Evolutionary conservation across 108 stramenopile species (phyloP).

Genomic region (Cylindrotheca fusiformis): DNA sequence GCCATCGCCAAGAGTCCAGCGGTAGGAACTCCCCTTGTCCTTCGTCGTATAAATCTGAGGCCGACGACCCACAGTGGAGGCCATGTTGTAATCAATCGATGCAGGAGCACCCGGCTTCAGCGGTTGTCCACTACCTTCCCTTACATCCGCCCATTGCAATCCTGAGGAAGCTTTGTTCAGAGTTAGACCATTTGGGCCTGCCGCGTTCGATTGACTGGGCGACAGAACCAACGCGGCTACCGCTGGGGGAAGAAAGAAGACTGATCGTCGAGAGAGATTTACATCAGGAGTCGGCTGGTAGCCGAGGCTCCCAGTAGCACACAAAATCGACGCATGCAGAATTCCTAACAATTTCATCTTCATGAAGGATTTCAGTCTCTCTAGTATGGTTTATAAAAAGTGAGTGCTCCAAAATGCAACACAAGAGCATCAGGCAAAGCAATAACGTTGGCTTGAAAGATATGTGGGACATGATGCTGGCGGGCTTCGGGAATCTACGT

Average conservation of each 20-base stretch:
- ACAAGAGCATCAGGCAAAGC: no score
- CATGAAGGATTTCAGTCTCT: no score
- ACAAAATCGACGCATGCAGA: no score
- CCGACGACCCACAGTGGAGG: slow-evolving; percentile 56
- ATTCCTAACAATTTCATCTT: no score
- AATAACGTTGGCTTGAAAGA: no score
- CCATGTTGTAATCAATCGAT: slow-evolving; percentile 63
- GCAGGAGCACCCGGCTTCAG: slow-evolving; percentile 29
- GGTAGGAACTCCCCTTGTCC: slow-evolving; percentile 52
- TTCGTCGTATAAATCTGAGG: slow-evolving; percentile 52
- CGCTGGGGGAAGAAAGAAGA: background rate
- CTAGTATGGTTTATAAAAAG: no score
- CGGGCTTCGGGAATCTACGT: no score
- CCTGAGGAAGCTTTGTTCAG: slow-evolving; percentile 41
- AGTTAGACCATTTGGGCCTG: slow-evolving; percentile 6
- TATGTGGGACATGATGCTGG: no score
- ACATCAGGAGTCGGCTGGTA: no score
- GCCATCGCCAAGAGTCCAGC: slow-evolving; percentile 58
- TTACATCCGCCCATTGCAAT: slow-evolving; percentile 61
- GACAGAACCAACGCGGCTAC: background rate
- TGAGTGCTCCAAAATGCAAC: no score
- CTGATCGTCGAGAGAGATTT: background rate
- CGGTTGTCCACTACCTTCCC: slow-evolving; percentile 35
- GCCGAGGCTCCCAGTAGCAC: no score
- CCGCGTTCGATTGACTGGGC: background rate